Percentiles rank a stretch among this genome's conserved stretches.
Evolutionary conservation across 116 monocot species (phyloP).

Genomic region (Iris pallida): DNA sequence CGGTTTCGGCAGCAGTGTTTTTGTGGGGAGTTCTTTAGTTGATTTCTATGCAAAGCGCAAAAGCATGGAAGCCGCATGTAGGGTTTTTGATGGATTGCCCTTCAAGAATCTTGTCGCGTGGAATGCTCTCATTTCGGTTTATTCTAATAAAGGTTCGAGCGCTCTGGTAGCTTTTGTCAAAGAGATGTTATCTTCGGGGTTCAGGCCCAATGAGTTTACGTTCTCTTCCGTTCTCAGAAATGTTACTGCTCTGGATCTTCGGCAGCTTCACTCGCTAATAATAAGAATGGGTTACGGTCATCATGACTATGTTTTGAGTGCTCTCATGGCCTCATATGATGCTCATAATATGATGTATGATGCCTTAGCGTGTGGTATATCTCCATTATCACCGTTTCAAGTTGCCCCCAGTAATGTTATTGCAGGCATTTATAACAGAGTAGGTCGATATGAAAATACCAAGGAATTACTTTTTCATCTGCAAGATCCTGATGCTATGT

Average conservation of each 20-base stretch:
- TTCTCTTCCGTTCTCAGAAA: conserved; percentile 53
- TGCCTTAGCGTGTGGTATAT: conserved; percentile 15
- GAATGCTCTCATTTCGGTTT: conserved; percentile 54
- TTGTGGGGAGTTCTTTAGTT: conserved; percentile 47
- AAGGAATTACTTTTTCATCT: conserved; percentile 28
- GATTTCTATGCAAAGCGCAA: conserved; percentile 45
- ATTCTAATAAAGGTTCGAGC: conserved; percentile 10
- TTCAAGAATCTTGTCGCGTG: conserved; percentile 39
- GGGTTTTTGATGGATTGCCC: conserved; percentile 37
- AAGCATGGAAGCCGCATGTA: conserved; percentile 18
- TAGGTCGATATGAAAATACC: conserved; percentile 28
- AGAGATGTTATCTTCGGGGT: conserved; percentile 44
- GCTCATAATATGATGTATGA: conserved; percentile 26
- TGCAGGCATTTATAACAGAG: conserved; percentile 57
- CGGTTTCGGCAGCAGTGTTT: conserved; percentile 30
- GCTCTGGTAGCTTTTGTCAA: conserved; percentile 23
- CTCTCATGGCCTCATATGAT: conserved; percentile 51
- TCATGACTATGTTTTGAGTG: conserved; percentile 43
- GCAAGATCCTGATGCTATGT: conserved; percentile 32
- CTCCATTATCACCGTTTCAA: conserved; percentile 1
- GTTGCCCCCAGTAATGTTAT: conserved; percentile 29
- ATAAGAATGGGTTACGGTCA: conserved; percentile 50
- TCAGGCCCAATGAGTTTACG: conserved; percentile 54
- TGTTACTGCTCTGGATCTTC: conserved; percentile 28
- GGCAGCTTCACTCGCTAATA: conserved; percentile 57